Percentiles rank a stretch among this genome's conserved stretches.
Evolutionary conservation across 495 filamentous ascomycete species (phyloP).

Genomic region (Annulohypoxylon stygium): DNA sequence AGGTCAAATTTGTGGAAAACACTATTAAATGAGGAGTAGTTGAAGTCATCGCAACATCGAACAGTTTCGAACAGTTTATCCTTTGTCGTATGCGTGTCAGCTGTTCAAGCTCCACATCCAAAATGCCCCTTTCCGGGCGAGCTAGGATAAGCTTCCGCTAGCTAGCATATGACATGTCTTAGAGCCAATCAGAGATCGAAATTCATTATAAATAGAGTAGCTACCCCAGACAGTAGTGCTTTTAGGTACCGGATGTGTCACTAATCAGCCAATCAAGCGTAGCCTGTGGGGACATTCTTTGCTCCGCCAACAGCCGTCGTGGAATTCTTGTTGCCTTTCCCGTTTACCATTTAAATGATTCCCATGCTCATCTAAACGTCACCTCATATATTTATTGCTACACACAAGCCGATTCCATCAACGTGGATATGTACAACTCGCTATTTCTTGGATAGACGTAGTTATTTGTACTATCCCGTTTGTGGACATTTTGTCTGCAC

Average conservation of each 20-base stretch:
- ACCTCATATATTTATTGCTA: constrained; percentile 26
- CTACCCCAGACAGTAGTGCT: constrained; percentile 36
- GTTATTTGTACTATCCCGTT: constrained; percentile 19
- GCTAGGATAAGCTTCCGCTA: constrained; percentile 36
- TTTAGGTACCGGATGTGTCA: constrained; percentile 10
- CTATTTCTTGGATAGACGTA: constrained; percentile 21
- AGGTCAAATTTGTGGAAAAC: too few relatives aligned
- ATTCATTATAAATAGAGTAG: constrained; percentile 33
- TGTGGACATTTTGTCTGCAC: constrained; percentile 2
- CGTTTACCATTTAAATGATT: constrained; percentile 11
- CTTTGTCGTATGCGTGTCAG: constrained; percentile 42
- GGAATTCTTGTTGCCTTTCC: constrained; percentile 17
- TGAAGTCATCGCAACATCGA: not conserved
- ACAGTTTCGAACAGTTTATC: not conserved
- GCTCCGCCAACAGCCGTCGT: constrained; percentile 31
- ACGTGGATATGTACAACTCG: constrained; percentile 24
- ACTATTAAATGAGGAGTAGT: not conserved
- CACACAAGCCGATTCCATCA: not conserved
- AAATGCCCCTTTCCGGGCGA: constrained; percentile 27
- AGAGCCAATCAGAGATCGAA: constrained; percentile 24
- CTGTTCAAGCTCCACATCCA: constrained; percentile 24
- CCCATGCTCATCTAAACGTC: constrained; percentile 9
- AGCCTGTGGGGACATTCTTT: constrained; percentile 24
- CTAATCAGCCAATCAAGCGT: constrained; percentile 4
- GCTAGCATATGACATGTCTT: constrained; percentile 23